Evolutionary conservation across 2,329 filamentous ascomycete genomes (phyloP).

Genomic region (Aspergillus alliaceus): DNA sequence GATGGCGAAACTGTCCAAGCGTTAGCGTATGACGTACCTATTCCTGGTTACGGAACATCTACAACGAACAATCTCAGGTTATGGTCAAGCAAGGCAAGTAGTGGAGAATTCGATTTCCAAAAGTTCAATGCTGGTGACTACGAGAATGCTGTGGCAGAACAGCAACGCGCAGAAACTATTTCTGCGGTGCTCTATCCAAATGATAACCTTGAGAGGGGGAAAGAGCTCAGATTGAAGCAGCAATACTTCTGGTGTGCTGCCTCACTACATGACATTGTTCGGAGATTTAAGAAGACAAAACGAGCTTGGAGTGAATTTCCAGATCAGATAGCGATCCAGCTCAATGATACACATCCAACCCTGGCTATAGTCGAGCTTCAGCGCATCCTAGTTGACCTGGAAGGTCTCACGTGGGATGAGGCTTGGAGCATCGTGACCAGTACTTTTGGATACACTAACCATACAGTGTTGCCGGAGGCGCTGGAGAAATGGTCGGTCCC

Average conservation of each 20-base stretch:
- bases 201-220: conserved; percentile 92
- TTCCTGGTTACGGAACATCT: conserved; percentile 84
- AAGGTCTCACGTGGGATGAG: conserved; percentile 89
- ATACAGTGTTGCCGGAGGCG: conserved; percentile 94
- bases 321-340: conserved; percentile 92
- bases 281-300: conserved; percentile 96
- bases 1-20: conserved; percentile 90
- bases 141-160: conserved; percentile 95
- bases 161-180: conserved; percentile 98
- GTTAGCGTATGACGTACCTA: conserved; percentile 87
- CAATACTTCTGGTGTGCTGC: conserved; percentile 99
- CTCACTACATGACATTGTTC: conserved; percentile 92
- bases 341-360: conserved; percentile 97
- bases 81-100: conserved; percentile 96
- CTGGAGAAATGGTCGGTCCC: conserved; percentile 98
- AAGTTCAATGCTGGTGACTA: conserved; percentile 99
- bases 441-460: conserved; percentile 96
- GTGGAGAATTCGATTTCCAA: conserved; percentile 97
- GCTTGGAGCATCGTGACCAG: conserved; percentile 79
- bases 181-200: conserved; percentile 97
- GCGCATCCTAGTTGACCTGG: conserved; percentile 84
- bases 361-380: conserved; percentile 94
- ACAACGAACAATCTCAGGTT: conserved; percentile 96
- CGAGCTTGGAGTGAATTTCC: conserved; percentile 88
- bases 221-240: conserved; percentile 96